Evolutionary conservation across 2,329 filamentous ascomycete genomes (phyloP), one percentile per base, ranked within the genome.

Genomic region (Phyllosticta citribraziliensis): DNA sequence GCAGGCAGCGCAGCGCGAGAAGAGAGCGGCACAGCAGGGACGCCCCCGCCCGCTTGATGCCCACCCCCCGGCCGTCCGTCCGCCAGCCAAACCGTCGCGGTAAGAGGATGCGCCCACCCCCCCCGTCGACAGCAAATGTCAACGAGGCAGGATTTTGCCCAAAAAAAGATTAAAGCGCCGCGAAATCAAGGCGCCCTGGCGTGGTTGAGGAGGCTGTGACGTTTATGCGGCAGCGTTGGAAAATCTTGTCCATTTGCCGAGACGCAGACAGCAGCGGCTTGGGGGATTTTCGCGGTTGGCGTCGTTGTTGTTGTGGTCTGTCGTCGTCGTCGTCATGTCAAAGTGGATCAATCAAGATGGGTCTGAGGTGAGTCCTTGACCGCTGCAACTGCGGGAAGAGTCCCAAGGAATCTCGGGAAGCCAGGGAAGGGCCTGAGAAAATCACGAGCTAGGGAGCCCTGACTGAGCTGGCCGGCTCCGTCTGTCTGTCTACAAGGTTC

Each of bases 341-440:
- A 11, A 40, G 33, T 40, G 19, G 51, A 20, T 52, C 24, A 52
- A 17, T 8, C 51, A 52, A 22, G 51, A 11, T 40, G 33, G 33
- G 33, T 40, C 33, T 40, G 33, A 40, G 33, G 40, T 35, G 58
- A 52, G 58, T n/a, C 35, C 27, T 30, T 57, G 33, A 40, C 35
- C 54, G 33, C 58, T 58, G 47, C 58, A 60, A 57, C 50, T 22
- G 60, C 53, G 55, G 56, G 56, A 52, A 58, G 56, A 19, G 53
- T 57, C 57, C 62, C 63, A 60, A 62, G 63, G 63, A 62, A 64
- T 62, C 57, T 60, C 63, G 63, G 63, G 63, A 64, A 62, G 60
- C 63, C 55, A 57, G 63, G 62, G 58, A 52, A 61, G 58, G 52
- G 58, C 59, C 59, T 63, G 62, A 63, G 59, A 59, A 57, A 57